These are phyloP conservation scores for Calycina marina DNA, from an alignment of 2,329 filamentous ascomycete genomes.

Conservation along the genomic window DNA sequence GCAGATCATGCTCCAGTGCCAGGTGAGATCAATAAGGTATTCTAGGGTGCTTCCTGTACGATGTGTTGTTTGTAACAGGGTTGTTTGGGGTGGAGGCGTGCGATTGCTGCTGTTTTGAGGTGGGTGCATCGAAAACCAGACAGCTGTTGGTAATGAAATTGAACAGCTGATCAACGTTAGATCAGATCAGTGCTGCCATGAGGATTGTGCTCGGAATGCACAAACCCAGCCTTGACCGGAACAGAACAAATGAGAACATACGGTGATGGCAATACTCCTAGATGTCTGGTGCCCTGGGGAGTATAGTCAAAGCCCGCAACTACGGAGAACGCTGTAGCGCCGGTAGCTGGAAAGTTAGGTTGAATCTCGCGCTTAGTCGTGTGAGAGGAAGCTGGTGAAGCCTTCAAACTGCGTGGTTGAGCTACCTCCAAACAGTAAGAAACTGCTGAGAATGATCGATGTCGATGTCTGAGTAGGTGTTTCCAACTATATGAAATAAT, in stretches of 20 bases:
- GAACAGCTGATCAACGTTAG: constrained; percentile 12
- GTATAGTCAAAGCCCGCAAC: too few species aligned
- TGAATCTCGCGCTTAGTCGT: too few species aligned
- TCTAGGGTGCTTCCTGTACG: constrained; percentile 15
- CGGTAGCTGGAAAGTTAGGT: too few species aligned
- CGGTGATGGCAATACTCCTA: too few species aligned
- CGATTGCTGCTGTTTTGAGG: constrained; percentile 3
- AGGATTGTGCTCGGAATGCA: constrained; percentile 8
- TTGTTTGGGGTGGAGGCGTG: constrained; percentile 9
- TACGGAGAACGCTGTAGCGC: too few species aligned
- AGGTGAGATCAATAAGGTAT: constrained; percentile 10
- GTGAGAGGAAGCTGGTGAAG: too few species aligned
- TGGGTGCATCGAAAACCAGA: constrained; percentile 5
- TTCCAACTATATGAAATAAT: too few species aligned
- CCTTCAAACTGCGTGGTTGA: too few species aligned
- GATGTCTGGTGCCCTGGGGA: constrained; percentile 8
- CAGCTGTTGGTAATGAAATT: constrained; percentile 1
- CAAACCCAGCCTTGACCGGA: constrained; percentile 11
- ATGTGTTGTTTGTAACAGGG: constrained; percentile 18
- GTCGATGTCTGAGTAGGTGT: too few species aligned
- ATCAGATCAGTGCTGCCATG: constrained; percentile 16
- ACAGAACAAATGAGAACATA: too few species aligned
- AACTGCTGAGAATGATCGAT: too few species aligned
- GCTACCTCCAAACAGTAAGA: too few species aligned
- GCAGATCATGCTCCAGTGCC: constrained; percentile 13